Evolutionary conservation across 1,139 yeast genomes (phyloP), one percentile per base, ranked within the genome.

Genomic region (Yarrowia galli): DNA sequence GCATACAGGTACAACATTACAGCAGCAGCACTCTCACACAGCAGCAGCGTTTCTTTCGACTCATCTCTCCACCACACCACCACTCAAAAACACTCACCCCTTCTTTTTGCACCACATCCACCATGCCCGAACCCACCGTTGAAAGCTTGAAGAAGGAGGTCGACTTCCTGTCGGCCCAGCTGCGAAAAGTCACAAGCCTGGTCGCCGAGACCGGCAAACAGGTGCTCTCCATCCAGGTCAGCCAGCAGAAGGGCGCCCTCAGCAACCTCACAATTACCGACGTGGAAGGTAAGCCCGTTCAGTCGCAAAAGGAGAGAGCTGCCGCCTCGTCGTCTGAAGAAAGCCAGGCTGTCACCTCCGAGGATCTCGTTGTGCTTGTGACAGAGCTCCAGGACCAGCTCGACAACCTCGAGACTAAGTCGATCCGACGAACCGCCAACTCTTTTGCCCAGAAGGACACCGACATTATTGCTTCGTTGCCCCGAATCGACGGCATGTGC

Each of bases 361-460:
- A 90, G 69, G 98, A 93, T 74, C 80, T 93, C 22, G 91, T 90
- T 1, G 92, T 89, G 74, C 79, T 91, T 61, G 98, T 92, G 15
- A 92, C 92, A 8, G 98, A 93, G 76, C 80, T 93, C 69, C 98
- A 92, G 78, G 89, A 90, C 7, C 98, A 93, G 78, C 82, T 93
- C 73, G 96, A 91, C 67, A 69, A 79, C 46, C 71, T 79, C 38
- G 81, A 80, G 64, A 81, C 82, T 69, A 74, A 79, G 43, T 75
- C 78, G 22, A 71, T 78, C 20, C 75, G 80, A 36, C 74, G 82
- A 61, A 73, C 75, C 2, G 77, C 69, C 25, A 79, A 79, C 69
- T 74, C 75, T 22, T 72, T 73, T 54, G 75, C 75, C n/a, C 77
- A 77, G 10, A 79, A 77, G 4, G 76, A 77, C 18, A 73, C 73